These are phyloP conservation scores for Pythium dissimile DNA, from an alignment of 352 stramenopile species.

Conservation along the genomic window DNA sequence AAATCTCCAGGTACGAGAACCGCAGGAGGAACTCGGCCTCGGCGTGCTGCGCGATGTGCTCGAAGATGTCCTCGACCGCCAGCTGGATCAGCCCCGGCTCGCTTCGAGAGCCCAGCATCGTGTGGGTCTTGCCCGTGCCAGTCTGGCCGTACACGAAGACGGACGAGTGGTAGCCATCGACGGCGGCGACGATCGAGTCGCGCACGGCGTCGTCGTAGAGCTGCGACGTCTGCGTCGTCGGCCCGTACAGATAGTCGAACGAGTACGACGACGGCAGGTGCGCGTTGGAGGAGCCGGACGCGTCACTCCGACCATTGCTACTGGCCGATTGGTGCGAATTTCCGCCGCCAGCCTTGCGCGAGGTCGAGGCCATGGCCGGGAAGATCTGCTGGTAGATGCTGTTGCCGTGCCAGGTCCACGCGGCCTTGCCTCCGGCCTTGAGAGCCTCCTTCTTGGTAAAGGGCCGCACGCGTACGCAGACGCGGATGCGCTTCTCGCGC, in stretches of 20 bases:
- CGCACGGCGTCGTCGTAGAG: slow-evolving; percentile 86
- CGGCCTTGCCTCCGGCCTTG: slow-evolving; percentile 64
- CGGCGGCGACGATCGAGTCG: slow-evolving; percentile 64
- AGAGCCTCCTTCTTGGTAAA: slow-evolving; percentile 75
- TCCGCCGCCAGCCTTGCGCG: slow-evolving; percentile 8
- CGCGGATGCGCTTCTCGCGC: slow-evolving; percentile 73
- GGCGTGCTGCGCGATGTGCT: slow-evolving; percentile 56
- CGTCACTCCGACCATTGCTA: background rate
- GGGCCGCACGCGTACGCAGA: slow-evolving; percentile 68
- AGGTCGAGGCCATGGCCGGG: slow-evolving; percentile 34
- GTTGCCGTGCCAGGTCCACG: slow-evolving; percentile 86
- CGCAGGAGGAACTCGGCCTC: slow-evolving; percentile 66
- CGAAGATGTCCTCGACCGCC: slow-evolving; percentile 87
- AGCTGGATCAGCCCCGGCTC: slow-evolving; percentile 84
- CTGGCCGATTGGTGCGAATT: background rate
- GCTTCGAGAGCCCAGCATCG: slow-evolving; percentile 52
- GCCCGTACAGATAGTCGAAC: slow-evolving; percentile 87
- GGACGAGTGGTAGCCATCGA: slow-evolving; percentile 81
- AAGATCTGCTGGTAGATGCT: slow-evolving; percentile 89
- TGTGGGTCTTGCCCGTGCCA: slow-evolving; percentile 83
- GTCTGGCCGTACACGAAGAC: slow-evolving; percentile 94
- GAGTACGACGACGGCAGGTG: slow-evolving; percentile 70
- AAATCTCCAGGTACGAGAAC: slow-evolving; percentile 97
- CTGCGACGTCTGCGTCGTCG: slow-evolving; percentile 53
- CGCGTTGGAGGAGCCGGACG: slow-evolving; percentile 11